Percentiles rank a stretch among this genome's conserved stretches.
These are phyloP conservation scores for Corymbia citriodora DNA, from an alignment of 441 rosid species.

Conservation along the genomic window DNA sequence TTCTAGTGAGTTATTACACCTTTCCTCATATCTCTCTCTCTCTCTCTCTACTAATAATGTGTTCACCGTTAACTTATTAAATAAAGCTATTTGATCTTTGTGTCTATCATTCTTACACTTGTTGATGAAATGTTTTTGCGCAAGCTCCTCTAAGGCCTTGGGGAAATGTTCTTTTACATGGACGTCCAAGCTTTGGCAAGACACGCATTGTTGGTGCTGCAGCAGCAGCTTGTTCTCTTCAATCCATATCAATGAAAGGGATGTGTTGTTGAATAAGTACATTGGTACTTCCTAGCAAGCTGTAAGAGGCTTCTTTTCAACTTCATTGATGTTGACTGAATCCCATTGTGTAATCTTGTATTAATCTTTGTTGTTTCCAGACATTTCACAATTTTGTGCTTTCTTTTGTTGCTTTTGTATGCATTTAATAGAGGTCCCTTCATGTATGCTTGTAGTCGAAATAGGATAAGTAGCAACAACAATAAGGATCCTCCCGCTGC, in stretches of 20 bases:
- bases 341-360: neutral
- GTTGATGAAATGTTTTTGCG: too few relatives aligned
- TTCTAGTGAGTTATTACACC: too few relatives aligned
- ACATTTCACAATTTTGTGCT: neutral
- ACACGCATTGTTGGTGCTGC: constrained; percentile 83
- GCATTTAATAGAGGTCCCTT: neutral
- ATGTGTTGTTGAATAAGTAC: constrained; percentile 86
- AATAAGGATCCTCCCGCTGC: neutral
- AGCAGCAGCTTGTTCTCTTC: constrained; percentile 74
- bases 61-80: too few relatives aligned
- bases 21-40: too few relatives aligned
- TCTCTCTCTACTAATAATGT: too few relatives aligned
- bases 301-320: constrained; percentile 42
- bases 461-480: neutral
- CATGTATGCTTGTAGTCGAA: neutral
- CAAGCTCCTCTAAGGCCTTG: neutral
- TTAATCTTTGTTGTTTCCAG: neutral
- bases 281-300: constrained; percentile 98
- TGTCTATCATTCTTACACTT: neutral
- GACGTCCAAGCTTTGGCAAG: neutral
- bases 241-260: constrained; percentile 89
- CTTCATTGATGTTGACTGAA: neutral
- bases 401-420: neutral
- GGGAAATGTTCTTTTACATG: too few relatives aligned
- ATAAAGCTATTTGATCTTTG: neutral